These are phyloP conservation scores for Castanospermum australe DNA, from an alignment of 306 rosid species.

Conservation along the genomic window DNA sequence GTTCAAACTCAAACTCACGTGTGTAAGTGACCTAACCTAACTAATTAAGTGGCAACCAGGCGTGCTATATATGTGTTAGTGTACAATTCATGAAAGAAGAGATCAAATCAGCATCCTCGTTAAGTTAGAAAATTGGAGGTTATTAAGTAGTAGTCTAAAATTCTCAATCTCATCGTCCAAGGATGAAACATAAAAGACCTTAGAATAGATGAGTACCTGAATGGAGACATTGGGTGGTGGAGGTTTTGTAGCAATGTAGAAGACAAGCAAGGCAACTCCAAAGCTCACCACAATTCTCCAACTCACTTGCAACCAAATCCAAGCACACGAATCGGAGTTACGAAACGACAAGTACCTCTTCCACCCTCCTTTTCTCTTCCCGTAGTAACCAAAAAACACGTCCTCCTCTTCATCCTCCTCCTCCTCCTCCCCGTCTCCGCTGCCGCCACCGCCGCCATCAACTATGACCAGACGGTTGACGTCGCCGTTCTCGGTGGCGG, in stretches of 20 bases:
- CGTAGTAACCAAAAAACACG: slow-evolving; percentile 34
- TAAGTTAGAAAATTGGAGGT: too few relatives aligned
- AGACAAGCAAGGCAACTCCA: slow-evolving; percentile 74
- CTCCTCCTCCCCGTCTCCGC: neutral
- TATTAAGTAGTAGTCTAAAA: too few relatives aligned
- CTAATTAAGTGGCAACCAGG: too few relatives aligned
- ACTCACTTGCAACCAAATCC: slow-evolving; percentile 77
- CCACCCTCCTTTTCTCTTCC: slow-evolving; percentile 48
- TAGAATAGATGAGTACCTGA: slow-evolving; percentile 37
- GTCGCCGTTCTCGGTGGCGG: slow-evolving; percentile 39
- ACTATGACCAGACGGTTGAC: slow-evolving; percentile 32
- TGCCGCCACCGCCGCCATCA: neutral
- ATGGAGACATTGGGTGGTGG: slow-evolving; percentile 70
- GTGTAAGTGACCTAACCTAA: too few relatives aligned
- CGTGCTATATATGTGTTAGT: too few relatives aligned
- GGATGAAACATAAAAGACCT: too few relatives aligned
- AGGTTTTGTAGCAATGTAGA: slow-evolving; percentile 79
- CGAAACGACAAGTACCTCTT: slow-evolving; percentile 55
- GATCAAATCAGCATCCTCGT: too few relatives aligned
- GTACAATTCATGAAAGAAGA: neutral
- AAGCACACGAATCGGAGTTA: slow-evolving; percentile 55
- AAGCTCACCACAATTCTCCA: slow-evolving; percentile 76
- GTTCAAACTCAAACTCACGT: too few relatives aligned
- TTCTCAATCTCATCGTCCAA: too few relatives aligned
- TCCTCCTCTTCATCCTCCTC: slow-evolving; percentile 30